Evolutionary conservation across 345 rosid genomes (phyloP), one percentile per base, ranked within the genome.

Genomic region (Salix koriyanagi): DNA sequence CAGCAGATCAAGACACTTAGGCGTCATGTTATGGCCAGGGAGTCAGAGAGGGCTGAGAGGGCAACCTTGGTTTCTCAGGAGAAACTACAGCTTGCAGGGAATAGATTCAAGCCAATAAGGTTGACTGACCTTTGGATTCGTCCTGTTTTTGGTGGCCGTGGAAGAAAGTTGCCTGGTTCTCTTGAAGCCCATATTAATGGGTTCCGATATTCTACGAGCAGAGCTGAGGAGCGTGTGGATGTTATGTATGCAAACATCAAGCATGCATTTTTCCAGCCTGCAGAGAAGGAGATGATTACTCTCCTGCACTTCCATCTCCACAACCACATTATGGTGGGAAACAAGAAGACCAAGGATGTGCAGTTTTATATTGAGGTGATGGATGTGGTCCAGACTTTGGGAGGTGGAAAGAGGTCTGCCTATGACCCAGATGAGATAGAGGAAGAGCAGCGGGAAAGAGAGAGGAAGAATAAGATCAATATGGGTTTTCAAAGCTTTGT

Each of bases 401-500:
- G 96, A 37, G 96, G 98, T 79, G 90, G 89, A 44, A 92, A 88
- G 86, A 89, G 96, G 81, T 92, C 98, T 72, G 94, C 93, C 26
- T 90, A 94, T 83, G 98, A 94, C 70, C 98, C 97, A 13, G 98
- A 92, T 79, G 98, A 92, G 86, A 87, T 94, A 71, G 94, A 92
- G 71, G 98, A 92, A 83, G 98, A 94, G 77, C 96, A 94, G 71
- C 75, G 97, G 71, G 97, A 94, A 82, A 90, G 98, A 21, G 92
- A 83, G n/a, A 85, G 97, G 82, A 92, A 94, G 81, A 92, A 91
- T 79, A 91, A 94, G 85, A 90, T 92, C 83, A 92, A 92, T 78
- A 85, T 87, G 91, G 98, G 90, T 72, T 94, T 91, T 71, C 88
- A 89, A 72, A 87, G 76, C 84, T 94, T 92, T 80, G 97, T 89